Base-by-base conservation (phyloP, 192 early-diverging fungal species). In the Entrophospora sp. region DNA sequence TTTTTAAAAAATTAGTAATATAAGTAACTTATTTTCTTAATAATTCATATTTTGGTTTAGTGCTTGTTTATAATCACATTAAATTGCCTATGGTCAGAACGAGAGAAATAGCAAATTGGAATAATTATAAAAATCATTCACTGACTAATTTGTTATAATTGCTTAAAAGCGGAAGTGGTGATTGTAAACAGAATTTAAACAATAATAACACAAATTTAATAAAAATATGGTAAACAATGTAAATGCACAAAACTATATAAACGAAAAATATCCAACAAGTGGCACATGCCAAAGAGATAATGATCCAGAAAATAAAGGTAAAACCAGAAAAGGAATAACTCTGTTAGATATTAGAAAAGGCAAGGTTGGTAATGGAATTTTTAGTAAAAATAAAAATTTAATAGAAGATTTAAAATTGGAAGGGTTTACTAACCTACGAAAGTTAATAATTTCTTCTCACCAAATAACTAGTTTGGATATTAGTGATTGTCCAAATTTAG, bases 281-380 rank as follows among this genome's bases (percentile, higher is more conserved):
- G 40, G 24, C 5, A 10, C 12, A 42, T 60, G 58, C 30, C 0
- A 43, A 28, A 60, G 58, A 60, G 25, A 42, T 12, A 25, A 18
- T 27, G 58, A 60, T 60, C 2, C 5, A 43, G 58, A 60, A 42
- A 60, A 60, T 14, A 60, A 60, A 40, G 58, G 38, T 38, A 60
- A 60, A 60, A 60, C 18, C 20, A 9, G 58, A 10, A 8, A 60
- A 42, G 58, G 24, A 40, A 60, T 60, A 40, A 60, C 24, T 25
- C 4, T 25, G 0, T 60, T 56, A 35, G 53, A 56, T 56, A 56
- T 56, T 20, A 32, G 53, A 3, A 32, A 34, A 32, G 53, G 53
- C 5, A 56, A 56, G 34, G n/a, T 35, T 56, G 53, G 53, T 2
- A 14, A 14, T 36, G n/a, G 53, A 9, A 9, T 40, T 40, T 40